A percentile compares a stretch with the other conserved stretches of the same genome.
phyloP scores from a whole-genome alignment of 2,329 filamentous ascomycete genomes.

The Trichophyton simii region DNA sequence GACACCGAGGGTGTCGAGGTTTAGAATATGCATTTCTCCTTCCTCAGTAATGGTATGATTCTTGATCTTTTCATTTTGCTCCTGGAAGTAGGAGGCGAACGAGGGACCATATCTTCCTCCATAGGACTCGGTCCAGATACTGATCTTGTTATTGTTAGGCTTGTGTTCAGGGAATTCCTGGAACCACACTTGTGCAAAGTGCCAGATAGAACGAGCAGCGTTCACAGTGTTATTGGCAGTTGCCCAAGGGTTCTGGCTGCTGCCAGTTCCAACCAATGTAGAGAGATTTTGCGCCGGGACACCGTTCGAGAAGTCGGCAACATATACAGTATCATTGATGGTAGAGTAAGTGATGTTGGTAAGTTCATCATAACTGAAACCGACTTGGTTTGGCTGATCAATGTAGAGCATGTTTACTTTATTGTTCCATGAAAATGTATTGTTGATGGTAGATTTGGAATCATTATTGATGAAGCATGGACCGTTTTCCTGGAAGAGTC shows the following conservation, averaged over 20 bases:
- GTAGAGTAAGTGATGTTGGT: slow-evolving; percentile 28
- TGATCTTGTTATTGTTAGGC: slow-evolving; percentile 41
- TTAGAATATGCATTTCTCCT: slow-evolving; percentile 9
- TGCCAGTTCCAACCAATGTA: slow-evolving; percentile 41
- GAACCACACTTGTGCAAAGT: slow-evolving; percentile 51
- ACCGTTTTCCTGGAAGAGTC: slow-evolving; percentile 33
- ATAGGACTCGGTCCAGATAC: slow-evolving; percentile 36
- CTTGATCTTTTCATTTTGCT: slow-evolving; percentile 31
- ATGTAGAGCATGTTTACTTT: slow-evolving; percentile 55
- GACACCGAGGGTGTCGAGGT: slow-evolving; percentile 11
- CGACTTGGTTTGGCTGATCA: slow-evolving; percentile 51
- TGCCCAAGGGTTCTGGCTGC: slow-evolving; percentile 32
- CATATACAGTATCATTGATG: background rate
- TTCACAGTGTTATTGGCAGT: slow-evolving; percentile 41
- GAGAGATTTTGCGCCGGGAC: slow-evolving; percentile 36
- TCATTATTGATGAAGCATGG: slow-evolving; percentile 33
- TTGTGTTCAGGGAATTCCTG: slow-evolving; percentile 51
- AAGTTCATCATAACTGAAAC: slow-evolving; percentile 42
- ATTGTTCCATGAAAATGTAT: slow-evolving; percentile 46
- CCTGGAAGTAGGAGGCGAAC: slow-evolving; percentile 29
- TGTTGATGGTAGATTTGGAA: slow-evolving; percentile 26
- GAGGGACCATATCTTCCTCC: slow-evolving; percentile 35
- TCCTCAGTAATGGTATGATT: slow-evolving; percentile 20
- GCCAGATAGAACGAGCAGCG: slow-evolving; percentile 45
- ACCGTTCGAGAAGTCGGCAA: slow-evolving; percentile 13